Evolutionary conservation across 1,139 yeast species (phyloP).

Genomic region (Hyphopichia pseudoburtonii): DNA sequence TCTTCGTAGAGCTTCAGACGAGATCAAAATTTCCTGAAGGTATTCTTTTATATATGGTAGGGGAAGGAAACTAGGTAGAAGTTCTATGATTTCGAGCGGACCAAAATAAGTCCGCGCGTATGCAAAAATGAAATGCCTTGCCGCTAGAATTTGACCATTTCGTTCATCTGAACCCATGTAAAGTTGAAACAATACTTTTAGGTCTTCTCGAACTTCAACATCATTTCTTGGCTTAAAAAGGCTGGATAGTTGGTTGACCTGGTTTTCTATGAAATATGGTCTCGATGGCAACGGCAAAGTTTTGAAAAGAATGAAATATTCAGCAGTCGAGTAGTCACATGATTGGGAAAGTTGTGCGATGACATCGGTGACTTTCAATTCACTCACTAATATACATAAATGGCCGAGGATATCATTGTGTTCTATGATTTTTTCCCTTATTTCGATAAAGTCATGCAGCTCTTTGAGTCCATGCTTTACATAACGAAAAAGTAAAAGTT

Average conservation of each 20-base stretch:
- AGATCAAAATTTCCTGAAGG: conserved; percentile 21
- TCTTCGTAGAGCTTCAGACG: conserved; percentile 20
- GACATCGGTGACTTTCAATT: conserved; percentile 5
- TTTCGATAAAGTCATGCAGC: neutral
- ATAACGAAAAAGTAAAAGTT: conserved; percentile 20
- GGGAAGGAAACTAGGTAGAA: conserved; percentile 35
- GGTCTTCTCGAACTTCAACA: conserved; percentile 4
- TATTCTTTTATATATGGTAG: conserved; percentile 30
- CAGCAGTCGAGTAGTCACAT: conserved; percentile 37
- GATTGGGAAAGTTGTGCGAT: conserved; percentile 11
- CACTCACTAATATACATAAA: conserved; percentile 8
- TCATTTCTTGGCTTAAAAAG: neutral
- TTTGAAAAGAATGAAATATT: conserved; percentile 25
- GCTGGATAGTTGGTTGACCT: conserved; percentile 1
- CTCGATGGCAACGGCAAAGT: conserved; percentile 22
- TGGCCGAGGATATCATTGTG: conserved; percentile 9
- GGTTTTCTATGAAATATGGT: conserved; percentile 14
- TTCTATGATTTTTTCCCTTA: neutral
- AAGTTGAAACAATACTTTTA: conserved; percentile 16
- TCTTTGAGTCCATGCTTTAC: neutral
- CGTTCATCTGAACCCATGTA: conserved; percentile 18
- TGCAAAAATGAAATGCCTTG: conserved; percentile 30
- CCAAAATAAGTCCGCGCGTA: conserved; percentile 22
- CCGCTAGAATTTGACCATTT: conserved; percentile 17
- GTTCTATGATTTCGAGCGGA: conserved; percentile 24